Conservation (phyloP, 164 flowering plant genomes). For the Litsea cubeba region DNA sequence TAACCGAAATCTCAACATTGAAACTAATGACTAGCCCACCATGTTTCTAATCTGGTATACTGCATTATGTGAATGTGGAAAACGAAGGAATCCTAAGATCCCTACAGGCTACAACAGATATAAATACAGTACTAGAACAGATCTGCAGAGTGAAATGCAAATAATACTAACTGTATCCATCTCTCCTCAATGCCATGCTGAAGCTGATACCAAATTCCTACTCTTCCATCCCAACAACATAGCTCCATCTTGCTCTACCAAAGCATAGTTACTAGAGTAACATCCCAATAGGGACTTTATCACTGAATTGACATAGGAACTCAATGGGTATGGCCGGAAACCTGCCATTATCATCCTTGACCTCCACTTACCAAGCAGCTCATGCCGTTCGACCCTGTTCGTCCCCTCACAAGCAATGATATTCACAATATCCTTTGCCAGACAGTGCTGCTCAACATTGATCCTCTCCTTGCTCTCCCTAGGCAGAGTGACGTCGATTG, state of each 20-base stretch:
- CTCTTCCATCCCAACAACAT: conserved; percentile 66
- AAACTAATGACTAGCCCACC: too few species aligned
- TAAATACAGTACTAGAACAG: background rate
- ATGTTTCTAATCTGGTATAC: background rate
- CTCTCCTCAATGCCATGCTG: conserved; percentile 57
- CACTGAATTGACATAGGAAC: conserved; percentile 55
- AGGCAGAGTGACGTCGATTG: conserved; percentile 55
- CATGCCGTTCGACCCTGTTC: conserved; percentile 72
- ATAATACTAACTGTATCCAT: background rate
- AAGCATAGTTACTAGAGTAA: conserved; percentile 53
- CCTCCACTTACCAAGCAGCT: conserved; percentile 72
- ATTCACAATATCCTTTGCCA: conserved; percentile 74
- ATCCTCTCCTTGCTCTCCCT: conserved; percentile 55
- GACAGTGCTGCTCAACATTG: conserved; percentile 63
- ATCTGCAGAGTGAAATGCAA: background rate
- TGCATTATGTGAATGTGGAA: too few species aligned
- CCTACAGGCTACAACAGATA: too few species aligned
- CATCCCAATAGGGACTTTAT: conserved; percentile 39
- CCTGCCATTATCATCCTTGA: conserved; percentile 76
- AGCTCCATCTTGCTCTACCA: conserved; percentile 61
- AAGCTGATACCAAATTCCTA: conserved; percentile 56
- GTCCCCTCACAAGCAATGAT: conserved; percentile 68
- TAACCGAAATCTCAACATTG: background rate
- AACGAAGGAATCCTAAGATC: background rate
- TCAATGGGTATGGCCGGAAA: conserved; percentile 54